Evolutionary conservation across 2,329 filamentous ascomycete genomes (phyloP), one percentile per base, ranked within the genome.

Genomic region (Lasiodiplodia hormozganensis): DNA sequence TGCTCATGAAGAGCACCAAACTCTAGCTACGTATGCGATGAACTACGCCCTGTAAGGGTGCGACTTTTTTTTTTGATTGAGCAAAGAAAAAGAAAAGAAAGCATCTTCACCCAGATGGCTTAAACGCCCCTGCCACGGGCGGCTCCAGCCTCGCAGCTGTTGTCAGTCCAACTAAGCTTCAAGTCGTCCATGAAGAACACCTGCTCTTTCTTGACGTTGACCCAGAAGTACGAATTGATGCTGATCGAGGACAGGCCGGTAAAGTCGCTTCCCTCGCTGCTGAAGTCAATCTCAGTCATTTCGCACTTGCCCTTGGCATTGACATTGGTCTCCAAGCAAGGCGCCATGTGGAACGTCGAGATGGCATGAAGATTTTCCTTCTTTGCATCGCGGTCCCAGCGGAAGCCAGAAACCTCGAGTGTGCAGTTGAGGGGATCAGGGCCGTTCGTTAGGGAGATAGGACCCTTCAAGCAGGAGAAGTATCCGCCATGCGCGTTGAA

Each of bases 161-260:
- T 82, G 76, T 86, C 82, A 68, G 76, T 80, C 85, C 85, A 87
- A 52, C 78, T 80, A 73, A 85, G 73, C 56, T 78, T 71, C 68
- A 86, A 72, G 68, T 84, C 79, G 70, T 86, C 85, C 76, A 85
- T 76, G 76, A 85, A 83, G 72, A 81, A 83, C 34, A 78, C 73
- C 68, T 79, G 74, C 70, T 81, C 80, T 47, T 79, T 75, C 5
- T 16, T 25, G 12, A 74, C 71, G 72, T 81, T 76, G 4, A 75
- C 76, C 62, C 75, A 72, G 49, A 80, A 81, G 65, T 78, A 82
- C 12, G 84, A 84, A 57, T 82, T 80, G 71, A 87, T 82, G 70
- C 82, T 81, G 23, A 86, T 79, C 10, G 83, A 82, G 16, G 80
- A 84, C 31, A 87, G 74, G 54, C 76, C 79, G 47, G 74, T 76